Evolutionary conservation across 1,284 basidiomycete genomes (phyloP), one percentile per base, ranked within the genome.

Genomic region (Leccinum solheimii): DNA sequence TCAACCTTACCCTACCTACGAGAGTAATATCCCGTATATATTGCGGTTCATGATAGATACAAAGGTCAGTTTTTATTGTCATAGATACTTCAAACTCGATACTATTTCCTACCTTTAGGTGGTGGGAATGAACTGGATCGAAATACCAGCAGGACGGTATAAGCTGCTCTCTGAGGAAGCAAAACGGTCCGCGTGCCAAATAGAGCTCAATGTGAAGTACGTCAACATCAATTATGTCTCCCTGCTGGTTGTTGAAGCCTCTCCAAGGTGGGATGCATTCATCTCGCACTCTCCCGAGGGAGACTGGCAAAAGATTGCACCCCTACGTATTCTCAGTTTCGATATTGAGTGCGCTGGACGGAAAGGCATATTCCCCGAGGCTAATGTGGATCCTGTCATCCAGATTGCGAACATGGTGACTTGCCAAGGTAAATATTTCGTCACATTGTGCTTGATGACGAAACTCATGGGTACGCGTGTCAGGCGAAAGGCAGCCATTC

Each of bases 381-480:
- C 95, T 2, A 80, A 88, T 14, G 76, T 84, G 26, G 95, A 98
- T 73, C 95, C 95, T 3, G 94, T 98, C 61, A 98, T 98, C 69
- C 95, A 98, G 70, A 97, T 98, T 61, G 95, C 95, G 1, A 96
- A 94, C 72, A 97, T 98, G 95, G 95, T 98, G 1, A 97, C 95
- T 32, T 83, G 90, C 2, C 96, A 98, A 83, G 95, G 95, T 93
- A 77, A 65, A 62, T 27, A 51, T 5, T n/a, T 34, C 43, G 10
- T 23, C 19, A 16, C 16, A 34, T 48, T 48, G 30, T 45, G 9
- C 48, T 26, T 11, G 38, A 30, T 38, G 53, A 43, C 48, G 3
- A 43, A 19, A 50, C 34, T 62, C 13, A 66, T 48, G 56, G 52
- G 59, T 51, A n/a, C 32, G 38, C 21, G 56, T 19, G 64, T 58